Evolutionary conservation across 2,329 filamentous ascomycete genomes (phyloP).

Genomic region (Hymenoscyphus linearis): DNA sequence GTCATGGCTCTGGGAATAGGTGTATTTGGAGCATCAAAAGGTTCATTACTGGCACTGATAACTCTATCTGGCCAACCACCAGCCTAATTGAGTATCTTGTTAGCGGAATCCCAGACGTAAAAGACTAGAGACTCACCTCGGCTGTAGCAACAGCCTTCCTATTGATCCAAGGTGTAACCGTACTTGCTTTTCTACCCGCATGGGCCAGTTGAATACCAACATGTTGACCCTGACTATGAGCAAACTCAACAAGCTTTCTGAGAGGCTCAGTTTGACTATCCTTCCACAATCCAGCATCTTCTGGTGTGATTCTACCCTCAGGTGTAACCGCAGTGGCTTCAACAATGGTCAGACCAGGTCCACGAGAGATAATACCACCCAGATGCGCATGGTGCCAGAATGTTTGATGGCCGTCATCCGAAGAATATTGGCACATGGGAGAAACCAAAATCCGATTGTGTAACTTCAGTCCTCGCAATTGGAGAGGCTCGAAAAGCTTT

Average conservation of each 20-base stretch:
- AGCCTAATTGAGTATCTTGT: slow-evolving; percentile 37
- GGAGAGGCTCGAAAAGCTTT: slow-evolving; percentile 38
- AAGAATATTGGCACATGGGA: slow-evolving; percentile 61
- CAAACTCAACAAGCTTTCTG: slow-evolving; percentile 34
- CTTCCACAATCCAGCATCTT: slow-evolving; percentile 27
- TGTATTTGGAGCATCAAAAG: slow-evolving; percentile 57
- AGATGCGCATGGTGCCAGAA: slow-evolving; percentile 74
- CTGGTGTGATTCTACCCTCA: slow-evolving; percentile 24
- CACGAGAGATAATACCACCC: slow-evolving; percentile 58
- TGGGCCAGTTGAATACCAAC: slow-evolving; percentile 65
- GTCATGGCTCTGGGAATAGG: slow-evolving; percentile 63
- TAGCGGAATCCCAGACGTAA: neutral
- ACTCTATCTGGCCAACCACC: slow-evolving; percentile 54
- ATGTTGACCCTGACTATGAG: slow-evolving; percentile 48
- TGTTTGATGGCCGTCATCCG: slow-evolving; percentile 65
- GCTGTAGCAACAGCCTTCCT: slow-evolving; percentile 43
- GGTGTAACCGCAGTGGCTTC: slow-evolving; percentile 25
- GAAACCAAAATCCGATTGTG: slow-evolving; percentile 60
- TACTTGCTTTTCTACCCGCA: slow-evolving; percentile 44
- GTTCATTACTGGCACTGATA: slow-evolving; percentile 44
- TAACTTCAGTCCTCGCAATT: slow-evolving; percentile 43
- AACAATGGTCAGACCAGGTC: slow-evolving; percentile 17
- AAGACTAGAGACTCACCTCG: slow-evolving; percentile 31
- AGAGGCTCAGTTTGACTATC: slow-evolving; percentile 32
- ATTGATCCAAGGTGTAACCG: slow-evolving; percentile 50